phyloP scores from a whole-genome alignment of 2,329 filamentous ascomycete species.

The Helminthosporium solani region DNA sequence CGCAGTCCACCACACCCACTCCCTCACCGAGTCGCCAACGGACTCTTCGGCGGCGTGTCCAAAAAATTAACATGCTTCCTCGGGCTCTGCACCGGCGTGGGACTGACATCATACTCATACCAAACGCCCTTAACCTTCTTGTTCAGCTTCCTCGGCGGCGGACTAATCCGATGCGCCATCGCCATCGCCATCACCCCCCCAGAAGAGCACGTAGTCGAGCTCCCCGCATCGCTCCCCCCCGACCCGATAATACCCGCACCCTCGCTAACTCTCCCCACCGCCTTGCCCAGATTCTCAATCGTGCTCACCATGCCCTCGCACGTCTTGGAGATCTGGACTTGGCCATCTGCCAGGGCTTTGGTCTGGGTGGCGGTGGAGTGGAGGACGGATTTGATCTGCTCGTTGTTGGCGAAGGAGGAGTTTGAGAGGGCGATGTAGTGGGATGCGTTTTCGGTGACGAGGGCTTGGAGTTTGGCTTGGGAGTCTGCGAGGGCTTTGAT shows the following conservation, averaged over 20 bases:
- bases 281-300: slow-evolving; percentile 23
- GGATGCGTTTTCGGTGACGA: slow-evolving; percentile 36
- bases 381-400: slow-evolving; percentile 30
- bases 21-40: slow-evolving; percentile 8
- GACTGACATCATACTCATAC: slow-evolving; percentile 38
- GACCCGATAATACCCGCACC: slow-evolving; percentile 16
- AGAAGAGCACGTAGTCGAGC: slow-evolving; percentile 4
- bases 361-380: slow-evolving; percentile 31
- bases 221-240: slow-evolving; percentile 17
- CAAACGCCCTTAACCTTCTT: slow-evolving; percentile 37
- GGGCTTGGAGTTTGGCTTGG: slow-evolving; percentile 31
- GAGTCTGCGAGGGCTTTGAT: slow-evolving; percentile 36
- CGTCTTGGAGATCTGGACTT: slow-evolving; percentile 29
- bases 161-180: slow-evolving; percentile 26
- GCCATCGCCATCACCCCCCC: slow-evolving; percentile 11
- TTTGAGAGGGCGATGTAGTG: slow-evolving; percentile 41
- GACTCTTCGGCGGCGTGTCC: slow-evolving; percentile 27
- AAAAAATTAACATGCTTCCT: slow-evolving; percentile 18
- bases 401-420: slow-evolving; percentile 30
- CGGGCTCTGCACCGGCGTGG: slow-evolving; percentile 11
- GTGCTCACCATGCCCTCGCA: slow-evolving; percentile 33
- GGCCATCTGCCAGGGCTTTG: slow-evolving; percentile 28
- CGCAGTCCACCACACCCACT: too few species aligned
- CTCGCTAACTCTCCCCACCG: slow-evolving; percentile 9
- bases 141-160: slow-evolving; percentile 36